These are phyloP conservation scores for Piedraia hortae DNA, from an alignment of 2,329 filamentous ascomycete genomes.

Conservation along the genomic window DNA sequence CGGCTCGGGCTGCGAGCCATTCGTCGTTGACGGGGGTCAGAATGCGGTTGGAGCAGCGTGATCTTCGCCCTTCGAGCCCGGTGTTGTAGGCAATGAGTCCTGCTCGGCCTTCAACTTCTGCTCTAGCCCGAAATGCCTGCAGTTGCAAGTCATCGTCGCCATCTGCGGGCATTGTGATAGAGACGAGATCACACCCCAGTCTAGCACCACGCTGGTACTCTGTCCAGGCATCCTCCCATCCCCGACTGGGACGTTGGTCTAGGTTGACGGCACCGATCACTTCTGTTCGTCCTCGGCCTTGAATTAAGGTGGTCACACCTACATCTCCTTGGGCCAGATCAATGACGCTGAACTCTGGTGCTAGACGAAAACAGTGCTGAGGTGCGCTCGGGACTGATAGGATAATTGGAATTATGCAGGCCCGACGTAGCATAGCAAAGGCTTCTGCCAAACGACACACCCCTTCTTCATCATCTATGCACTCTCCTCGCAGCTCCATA, in stretches of 20 bases:
- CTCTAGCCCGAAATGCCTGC: conserved; percentile 25
- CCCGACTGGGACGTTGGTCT: conserved; percentile 15
- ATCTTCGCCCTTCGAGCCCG: conserved; percentile 32
- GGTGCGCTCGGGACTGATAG: conserved; percentile 7
- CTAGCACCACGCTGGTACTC: conserved; percentile 30
- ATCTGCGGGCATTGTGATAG: conserved; percentile 32
- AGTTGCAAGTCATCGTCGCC: too few species aligned
- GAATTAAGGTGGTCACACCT: conserved; percentile 23
- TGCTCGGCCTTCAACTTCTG: conserved; percentile 8
- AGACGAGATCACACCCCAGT: conserved; percentile 33
- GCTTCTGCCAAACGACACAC: conserved; percentile 15
- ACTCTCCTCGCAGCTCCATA: conserved; percentile 23
- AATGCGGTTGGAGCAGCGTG: conserved; percentile 37
- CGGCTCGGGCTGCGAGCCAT: conserved; percentile 30
- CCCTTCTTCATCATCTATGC: conserved; percentile 8
- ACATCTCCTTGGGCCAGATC: conserved; percentile 30
- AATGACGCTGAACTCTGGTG: conserved; percentile 31
- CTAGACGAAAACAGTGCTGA: conserved; percentile 27
- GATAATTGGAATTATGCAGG: conserved; percentile 27
- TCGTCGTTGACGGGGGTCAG: conserved; percentile 26
- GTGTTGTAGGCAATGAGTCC: conserved; percentile 22
- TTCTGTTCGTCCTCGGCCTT: conserved; percentile 27
- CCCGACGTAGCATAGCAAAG: conserved; percentile 32
- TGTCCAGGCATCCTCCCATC: conserved; percentile 28
- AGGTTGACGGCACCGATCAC: conserved; percentile 31